phyloP scores from a whole-genome alignment of 192 early-diverging fungal genomes.

The Spizellomyces punctatus region DNA sequence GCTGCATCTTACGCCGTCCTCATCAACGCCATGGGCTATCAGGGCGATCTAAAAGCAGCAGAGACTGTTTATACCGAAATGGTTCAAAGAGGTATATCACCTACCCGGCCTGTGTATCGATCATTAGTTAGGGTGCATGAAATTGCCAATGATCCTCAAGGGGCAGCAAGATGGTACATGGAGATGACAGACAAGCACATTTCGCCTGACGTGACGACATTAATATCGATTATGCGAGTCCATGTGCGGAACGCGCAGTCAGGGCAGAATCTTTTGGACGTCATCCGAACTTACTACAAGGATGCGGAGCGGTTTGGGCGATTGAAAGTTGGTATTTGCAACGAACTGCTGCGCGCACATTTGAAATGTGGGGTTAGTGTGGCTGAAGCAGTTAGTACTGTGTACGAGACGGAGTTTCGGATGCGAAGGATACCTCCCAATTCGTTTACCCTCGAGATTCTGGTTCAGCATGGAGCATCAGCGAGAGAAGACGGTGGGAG shows the following conservation, averaged over 20 bases:
- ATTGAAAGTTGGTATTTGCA: background rate
- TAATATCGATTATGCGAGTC: background rate
- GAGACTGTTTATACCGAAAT: slow-evolving; percentile 10
- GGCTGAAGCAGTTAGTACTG: no score
- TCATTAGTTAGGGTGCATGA: slow-evolving; percentile 15
- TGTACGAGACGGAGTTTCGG: no score
- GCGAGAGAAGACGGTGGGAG: no score
- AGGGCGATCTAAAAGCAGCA: slow-evolving; percentile 11
- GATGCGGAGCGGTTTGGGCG: slow-evolving; percentile 10
- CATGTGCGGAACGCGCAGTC: slow-evolving; percentile 7
- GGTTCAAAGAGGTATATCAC: background rate
- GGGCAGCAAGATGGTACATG: slow-evolving; percentile 23
- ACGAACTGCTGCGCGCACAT: slow-evolving; percentile 10
- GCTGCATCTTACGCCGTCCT: slow-evolving; percentile 11
- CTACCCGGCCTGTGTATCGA: slow-evolving; percentile 14
- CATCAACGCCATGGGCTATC: slow-evolving; percentile 6
- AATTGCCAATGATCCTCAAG: slow-evolving; percentile 11
- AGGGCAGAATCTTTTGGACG: background rate
- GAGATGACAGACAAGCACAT: slow-evolving; percentile 13
- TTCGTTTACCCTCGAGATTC: no score
- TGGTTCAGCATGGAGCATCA: no score
- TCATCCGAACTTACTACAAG: slow-evolving; percentile 3
- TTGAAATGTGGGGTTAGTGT: background rate
- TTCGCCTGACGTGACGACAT: slow-evolving; percentile 2
- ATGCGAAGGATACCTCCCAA: no score